Evolutionary conservation across 306 rosid species (phyloP).

Genomic region (Casuarina equisetifolia): DNA sequence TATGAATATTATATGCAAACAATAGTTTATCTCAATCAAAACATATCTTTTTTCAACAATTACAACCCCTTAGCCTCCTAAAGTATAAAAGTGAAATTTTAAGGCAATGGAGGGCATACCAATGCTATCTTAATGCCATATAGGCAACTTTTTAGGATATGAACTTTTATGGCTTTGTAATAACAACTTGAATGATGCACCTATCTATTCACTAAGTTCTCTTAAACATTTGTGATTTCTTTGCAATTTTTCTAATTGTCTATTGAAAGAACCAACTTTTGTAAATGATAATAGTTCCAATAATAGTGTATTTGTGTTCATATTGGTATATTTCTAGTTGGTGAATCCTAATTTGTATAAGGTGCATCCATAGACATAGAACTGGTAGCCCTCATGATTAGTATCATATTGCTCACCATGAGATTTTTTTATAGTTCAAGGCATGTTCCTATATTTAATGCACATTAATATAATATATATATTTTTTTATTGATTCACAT

Average conservation of each 20-base stretch:
- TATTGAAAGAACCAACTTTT: neutral
- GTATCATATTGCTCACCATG: no score
- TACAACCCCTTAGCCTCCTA: conserved; percentile 53
- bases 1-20: no score
- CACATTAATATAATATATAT: no score
- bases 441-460: no score
- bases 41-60: no score
- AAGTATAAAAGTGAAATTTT: conserved; percentile 81
- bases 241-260: neutral
- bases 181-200: conserved; percentile 4
- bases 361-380: no score
- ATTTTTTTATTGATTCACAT: no score
- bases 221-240: neutral
- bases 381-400: no score
- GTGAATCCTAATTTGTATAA: neutral
- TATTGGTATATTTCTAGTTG: neutral
- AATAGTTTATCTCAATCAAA: no score
- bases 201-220: conserved; percentile 2
- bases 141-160: conserved; percentile 45
- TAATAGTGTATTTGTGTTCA: neutral
- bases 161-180: neutral
- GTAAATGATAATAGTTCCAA: neutral
- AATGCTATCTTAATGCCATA: conserved; percentile 92
- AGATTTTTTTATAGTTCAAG: no score
- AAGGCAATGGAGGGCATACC: conserved; percentile 97